Percentiles rank a stretch among this genome's conserved stretches.
phyloP scores from a whole-genome alignment of 225 moss, liverwort and hornwort genomes.

The Sphagnum tenellum region DNA sequence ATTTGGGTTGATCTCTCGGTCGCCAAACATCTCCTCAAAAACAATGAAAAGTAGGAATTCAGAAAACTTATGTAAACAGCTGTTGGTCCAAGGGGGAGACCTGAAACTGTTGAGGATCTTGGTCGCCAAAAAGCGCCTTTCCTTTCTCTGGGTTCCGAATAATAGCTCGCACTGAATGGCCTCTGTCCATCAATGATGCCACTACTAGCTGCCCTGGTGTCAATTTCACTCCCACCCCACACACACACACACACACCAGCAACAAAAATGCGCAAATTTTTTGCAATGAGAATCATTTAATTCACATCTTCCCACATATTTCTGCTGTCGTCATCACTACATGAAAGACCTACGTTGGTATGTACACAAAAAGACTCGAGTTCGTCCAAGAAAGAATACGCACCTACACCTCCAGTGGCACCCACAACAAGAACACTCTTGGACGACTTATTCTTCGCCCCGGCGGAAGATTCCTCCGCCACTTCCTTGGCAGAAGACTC shows the following conservation, averaged over 20 bases:
- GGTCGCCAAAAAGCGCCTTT: conserved; percentile 58
- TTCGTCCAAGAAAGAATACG: background rate
- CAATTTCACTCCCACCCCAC: conserved; percentile 7
- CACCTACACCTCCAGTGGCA: conserved; percentile 84
- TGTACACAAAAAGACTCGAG: background rate
- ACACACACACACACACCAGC: background rate
- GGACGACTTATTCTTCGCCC: conserved; percentile 16
- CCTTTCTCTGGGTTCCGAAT: conserved; percentile 77
- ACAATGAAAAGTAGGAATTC: no score
- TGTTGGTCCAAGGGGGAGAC: conserved; percentile 9
- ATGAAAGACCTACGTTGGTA: no score
- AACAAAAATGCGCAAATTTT: background rate
- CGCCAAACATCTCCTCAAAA: no score
- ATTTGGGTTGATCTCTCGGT: no score
- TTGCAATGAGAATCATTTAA: no score
- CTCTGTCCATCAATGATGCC: conserved; percentile 75
- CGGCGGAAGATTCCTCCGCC: conserved; percentile 17
- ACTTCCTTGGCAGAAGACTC: conserved; percentile 16
- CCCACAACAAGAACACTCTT: conserved; percentile 77
- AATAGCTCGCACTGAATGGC: conserved; percentile 63
- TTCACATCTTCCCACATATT: no score
- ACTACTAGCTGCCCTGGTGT: conserved; percentile 89
- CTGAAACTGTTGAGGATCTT: conserved; percentile 49
- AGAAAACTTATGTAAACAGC: background rate
- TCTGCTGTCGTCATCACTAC: no score